Evolutionary conservation across 345 rosid genomes (phyloP).

Genomic region (Microcos paniculata): DNA sequence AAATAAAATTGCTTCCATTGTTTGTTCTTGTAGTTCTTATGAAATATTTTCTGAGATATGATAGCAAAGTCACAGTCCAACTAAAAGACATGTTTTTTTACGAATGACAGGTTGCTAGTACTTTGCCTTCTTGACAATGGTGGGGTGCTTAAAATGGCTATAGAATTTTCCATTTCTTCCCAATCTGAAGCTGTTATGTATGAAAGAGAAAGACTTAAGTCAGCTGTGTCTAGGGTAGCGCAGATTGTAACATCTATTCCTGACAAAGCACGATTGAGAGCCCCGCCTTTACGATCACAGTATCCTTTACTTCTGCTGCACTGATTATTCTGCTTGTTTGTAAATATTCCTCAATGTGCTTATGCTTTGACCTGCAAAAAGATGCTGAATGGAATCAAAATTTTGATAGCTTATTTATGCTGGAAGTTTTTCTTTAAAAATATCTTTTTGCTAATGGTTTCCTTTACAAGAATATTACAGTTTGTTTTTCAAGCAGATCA

Average conservation of each 20-base stretch:
- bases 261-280: constrained; percentile 74
- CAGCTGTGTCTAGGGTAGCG: constrained; percentile 55
- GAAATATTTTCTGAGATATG: not conserved
- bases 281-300: constrained; percentile 69
- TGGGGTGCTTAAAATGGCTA: constrained; percentile 62
- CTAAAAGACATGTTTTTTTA: constrained; percentile 4
- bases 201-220: constrained; percentile 35
- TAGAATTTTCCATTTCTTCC: constrained; percentile 42
- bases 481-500: constrained; percentile 74
- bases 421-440: constrained; percentile 6
- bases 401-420: not conserved
- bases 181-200: constrained; percentile 26
- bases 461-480: constrained; percentile 55
- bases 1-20: not conserved
- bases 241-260: constrained; percentile 85
- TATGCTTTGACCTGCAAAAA: not conserved
- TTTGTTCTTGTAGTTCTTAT: constrained; percentile 4
- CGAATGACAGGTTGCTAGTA: constrained; percentile 66
- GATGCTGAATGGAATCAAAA: not conserved
- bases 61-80: constrained; percentile 1
- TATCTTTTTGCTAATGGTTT: constrained; percentile 24
- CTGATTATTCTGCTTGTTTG: not conserved
- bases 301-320: constrained; percentile 58
- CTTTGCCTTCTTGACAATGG: constrained; percentile 75
- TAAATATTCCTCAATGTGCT: constrained; percentile 11